Conservation (phyloP, 106 monocot species). For the Posidonia australis region DNA sequence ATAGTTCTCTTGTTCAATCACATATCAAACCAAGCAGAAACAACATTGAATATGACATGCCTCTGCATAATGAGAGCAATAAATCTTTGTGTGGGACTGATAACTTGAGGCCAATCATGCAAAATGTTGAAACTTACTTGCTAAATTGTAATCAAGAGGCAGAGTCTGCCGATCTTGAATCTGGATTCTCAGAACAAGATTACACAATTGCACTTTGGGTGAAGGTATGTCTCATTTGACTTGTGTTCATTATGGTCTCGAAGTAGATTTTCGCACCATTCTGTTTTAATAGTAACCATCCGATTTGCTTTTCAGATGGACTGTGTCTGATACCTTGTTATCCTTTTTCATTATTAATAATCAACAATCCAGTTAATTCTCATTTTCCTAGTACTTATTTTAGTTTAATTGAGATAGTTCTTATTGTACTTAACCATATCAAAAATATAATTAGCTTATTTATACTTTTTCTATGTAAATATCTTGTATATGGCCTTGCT, state of each 20-base stretch:
- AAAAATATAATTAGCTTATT: too few relatives aligned
- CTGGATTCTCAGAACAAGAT: not conserved
- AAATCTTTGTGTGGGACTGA: not conserved
- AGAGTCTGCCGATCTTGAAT: not conserved
- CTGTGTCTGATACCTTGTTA: too few relatives aligned
- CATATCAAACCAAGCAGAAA: not conserved
- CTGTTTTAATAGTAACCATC: too few relatives aligned
- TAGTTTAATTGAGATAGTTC: too few relatives aligned
- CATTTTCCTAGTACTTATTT: too few relatives aligned
- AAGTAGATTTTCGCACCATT: not conserved
- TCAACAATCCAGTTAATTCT: too few relatives aligned
- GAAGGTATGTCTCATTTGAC: not conserved
- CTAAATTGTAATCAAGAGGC: not conserved
- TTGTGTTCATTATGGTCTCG: not conserved
- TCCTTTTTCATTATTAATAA: too few relatives aligned
- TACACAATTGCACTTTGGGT: not conserved
- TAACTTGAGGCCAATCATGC: not conserved
- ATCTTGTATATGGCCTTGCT: too few relatives aligned
- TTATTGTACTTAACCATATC: too few relatives aligned
- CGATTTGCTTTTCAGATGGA: too few relatives aligned
- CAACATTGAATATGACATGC: not conserved
- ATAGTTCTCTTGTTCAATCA: too few relatives aligned
- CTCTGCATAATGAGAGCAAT: not conserved
- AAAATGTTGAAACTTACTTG: not conserved
- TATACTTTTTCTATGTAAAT: too few relatives aligned